Conservation (phyloP, 2,329 filamentous ascomycete genomes). For the Hymenoscyphus fructigenus region DNA sequence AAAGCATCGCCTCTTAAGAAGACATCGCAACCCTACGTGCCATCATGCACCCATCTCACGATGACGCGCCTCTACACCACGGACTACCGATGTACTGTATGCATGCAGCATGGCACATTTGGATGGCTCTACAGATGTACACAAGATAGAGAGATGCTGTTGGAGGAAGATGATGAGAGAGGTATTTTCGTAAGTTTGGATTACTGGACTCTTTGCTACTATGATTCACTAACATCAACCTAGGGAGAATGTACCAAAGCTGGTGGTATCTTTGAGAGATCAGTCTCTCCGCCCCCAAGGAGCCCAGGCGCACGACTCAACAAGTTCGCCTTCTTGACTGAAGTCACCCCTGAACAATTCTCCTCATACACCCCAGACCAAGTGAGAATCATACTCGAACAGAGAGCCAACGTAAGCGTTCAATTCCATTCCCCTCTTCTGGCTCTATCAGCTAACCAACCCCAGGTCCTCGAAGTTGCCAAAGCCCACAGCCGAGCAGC, state of each 20-base stretch:
- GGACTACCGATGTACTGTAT: conserved; percentile 55
- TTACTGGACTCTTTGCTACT: not conserved
- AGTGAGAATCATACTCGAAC: conserved; percentile 47
- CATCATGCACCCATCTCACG: conserved; percentile 63
- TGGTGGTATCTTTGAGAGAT: conserved; percentile 27
- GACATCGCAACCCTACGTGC: conserved; percentile 13
- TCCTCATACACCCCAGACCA: conserved; percentile 48
- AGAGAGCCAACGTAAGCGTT: conserved; percentile 48
- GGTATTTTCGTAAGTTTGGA: conserved; percentile 11
- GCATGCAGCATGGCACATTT: conserved; percentile 53
- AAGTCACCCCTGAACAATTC: conserved; percentile 44
- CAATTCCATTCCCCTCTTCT: not conserved
- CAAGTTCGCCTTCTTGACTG: conserved; percentile 37
- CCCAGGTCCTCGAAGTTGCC: conserved; percentile 11
- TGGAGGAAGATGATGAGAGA: conserved; percentile 40
- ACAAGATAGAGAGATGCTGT: conserved; percentile 55
- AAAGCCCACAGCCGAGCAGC: not conserved
- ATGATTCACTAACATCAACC: conserved; percentile 17
- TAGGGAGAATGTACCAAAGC: conserved; percentile 29
- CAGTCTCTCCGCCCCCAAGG: conserved; percentile 21
- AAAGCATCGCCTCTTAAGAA: not conserved
- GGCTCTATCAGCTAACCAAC: not conserved
- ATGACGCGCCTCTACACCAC: conserved; percentile 64
- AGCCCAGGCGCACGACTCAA: conserved; percentile 27
- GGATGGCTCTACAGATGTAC: conserved; percentile 76